These are phyloP conservation scores for Phaeotremella skinneri DNA, from an alignment of 768 basidiomycete genomes.

Conservation along the genomic window DNA sequence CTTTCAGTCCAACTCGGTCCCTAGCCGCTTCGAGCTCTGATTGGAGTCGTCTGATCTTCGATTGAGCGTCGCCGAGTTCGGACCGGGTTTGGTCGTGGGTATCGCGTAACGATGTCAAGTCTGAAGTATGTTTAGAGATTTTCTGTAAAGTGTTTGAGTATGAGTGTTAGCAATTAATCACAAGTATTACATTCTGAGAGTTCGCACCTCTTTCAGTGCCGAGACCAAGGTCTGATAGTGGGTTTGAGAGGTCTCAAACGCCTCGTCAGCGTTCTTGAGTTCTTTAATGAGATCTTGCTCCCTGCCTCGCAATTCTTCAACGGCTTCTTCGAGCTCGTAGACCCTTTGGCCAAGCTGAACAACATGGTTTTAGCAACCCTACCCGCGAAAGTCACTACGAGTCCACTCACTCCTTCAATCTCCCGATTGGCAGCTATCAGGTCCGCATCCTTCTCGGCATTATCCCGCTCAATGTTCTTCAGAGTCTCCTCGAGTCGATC, in stretches of 20 bases:
- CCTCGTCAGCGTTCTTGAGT: slow-evolving; percentile 50
- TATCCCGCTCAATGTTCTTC: slow-evolving; percentile 69
- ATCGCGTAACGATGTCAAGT: slow-evolving; percentile 1
- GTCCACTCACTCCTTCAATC: slow-evolving; percentile 64
- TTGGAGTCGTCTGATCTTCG: slow-evolving; percentile 22
- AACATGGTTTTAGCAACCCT: background rate
- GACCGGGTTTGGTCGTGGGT: slow-evolving; percentile 11
- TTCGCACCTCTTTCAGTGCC: slow-evolving; percentile 70
- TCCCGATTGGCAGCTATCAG: slow-evolving; percentile 70
- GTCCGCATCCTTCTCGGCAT: slow-evolving; percentile 75
- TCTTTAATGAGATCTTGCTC: slow-evolving; percentile 60
- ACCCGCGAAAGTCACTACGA: background rate
- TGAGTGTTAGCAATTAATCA: slow-evolving; percentile 6
- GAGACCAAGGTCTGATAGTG: slow-evolving; percentile 69
- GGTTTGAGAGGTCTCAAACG: slow-evolving; percentile 60
- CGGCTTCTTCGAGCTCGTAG: slow-evolving; percentile 81
- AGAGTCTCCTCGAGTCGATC: slow-evolving; percentile 45
- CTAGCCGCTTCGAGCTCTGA: slow-evolving; percentile 47
- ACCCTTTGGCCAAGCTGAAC: slow-evolving; percentile 62
- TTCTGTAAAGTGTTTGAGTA: too few species aligned
- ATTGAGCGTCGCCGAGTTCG: slow-evolving; percentile 13
- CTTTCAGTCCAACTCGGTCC: slow-evolving; percentile 64
- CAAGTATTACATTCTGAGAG: background rate
- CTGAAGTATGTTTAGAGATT: slow-evolving; percentile 7
- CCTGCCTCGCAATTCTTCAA: slow-evolving; percentile 57